Evolutionary conservation across 2,329 filamentous ascomycete genomes (phyloP).

Genomic region (Trichoderma citrinoviride): DNA sequence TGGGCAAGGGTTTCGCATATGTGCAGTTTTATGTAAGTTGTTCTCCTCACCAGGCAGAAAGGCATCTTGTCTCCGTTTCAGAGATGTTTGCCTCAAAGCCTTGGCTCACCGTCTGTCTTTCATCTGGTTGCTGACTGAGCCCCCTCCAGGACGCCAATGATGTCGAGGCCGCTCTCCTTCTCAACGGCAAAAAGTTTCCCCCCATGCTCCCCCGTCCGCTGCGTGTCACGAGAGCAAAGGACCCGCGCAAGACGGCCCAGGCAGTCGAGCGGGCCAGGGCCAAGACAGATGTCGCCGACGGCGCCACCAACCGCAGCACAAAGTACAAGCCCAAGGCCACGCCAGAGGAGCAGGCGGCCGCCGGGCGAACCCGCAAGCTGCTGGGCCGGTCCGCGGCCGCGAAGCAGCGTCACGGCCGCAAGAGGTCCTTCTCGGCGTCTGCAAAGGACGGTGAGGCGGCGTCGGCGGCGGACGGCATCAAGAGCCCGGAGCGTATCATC

Average conservation of each 20-base stretch:
- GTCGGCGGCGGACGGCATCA: conserved; percentile 36
- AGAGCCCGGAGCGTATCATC: conserved; percentile 68
- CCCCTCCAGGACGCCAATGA: conserved; percentile 66
- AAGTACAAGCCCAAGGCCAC: conserved; percentile 69
- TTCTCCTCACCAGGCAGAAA: not conserved
- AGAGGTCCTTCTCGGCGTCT: conserved; percentile 28
- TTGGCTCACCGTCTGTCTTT: not conserved
- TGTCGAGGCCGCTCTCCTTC: conserved; percentile 85
- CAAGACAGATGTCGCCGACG: conserved; percentile 37
- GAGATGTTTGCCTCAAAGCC: not conserved
- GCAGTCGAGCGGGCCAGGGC: conserved; percentile 40
- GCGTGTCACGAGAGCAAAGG: conserved; percentile 83
- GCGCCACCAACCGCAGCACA: conserved; percentile 39
- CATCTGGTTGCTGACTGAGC: conserved; percentile 3
- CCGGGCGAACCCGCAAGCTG: conserved; percentile 71
- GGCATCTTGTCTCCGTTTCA: not conserved
- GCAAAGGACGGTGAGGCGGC: conserved; percentile 24
- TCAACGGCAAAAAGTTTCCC: conserved; percentile 88
- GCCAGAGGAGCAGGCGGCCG: conserved; percentile 65
- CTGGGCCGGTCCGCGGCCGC: conserved; percentile 66
- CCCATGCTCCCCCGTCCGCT: conserved; percentile 88
- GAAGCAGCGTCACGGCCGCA: conserved; percentile 38
- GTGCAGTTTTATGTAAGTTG: conserved; percentile 78
- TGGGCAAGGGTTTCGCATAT: conserved; percentile 96
- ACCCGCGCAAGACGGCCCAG: conserved; percentile 58